Conservation (phyloP, 305 asterid species). For the Ilex paraguariensis region DNA sequence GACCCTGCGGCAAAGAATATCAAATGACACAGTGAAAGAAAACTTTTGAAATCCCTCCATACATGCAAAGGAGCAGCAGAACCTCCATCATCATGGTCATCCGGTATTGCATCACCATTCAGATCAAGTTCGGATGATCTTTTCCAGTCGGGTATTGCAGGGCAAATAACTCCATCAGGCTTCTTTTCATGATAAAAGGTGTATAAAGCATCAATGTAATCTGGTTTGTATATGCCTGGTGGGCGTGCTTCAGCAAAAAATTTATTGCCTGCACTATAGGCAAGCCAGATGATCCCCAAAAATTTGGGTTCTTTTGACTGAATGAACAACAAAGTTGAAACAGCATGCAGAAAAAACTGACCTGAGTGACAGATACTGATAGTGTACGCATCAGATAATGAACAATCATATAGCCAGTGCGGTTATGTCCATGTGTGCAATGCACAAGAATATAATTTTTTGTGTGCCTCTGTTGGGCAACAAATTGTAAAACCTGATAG, state of each 20-base stretch:
- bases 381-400: constrained; percentile 89
- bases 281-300: not conserved
- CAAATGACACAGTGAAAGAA: too few species aligned
- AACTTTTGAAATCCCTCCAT: constrained; percentile 9
- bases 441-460: constrained; percentile 82
- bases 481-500: constrained; percentile 46
- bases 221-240: constrained; percentile 96
- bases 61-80: constrained; percentile 54
- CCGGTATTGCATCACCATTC: constrained; percentile 92
- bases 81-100: constrained; percentile 84
- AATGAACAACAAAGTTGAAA: not conserved
- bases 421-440: constrained; percentile 98
- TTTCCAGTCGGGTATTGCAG: constrained; percentile 94
- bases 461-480: constrained; percentile 58
- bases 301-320: not conserved
- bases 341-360: constrained; percentile 18
- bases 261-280: constrained; percentile 61
- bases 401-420: constrained; percentile 93
- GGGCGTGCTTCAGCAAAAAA: constrained; percentile 86
- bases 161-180: constrained; percentile 76
- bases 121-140: constrained; percentile 86
- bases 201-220: constrained; percentile 84
- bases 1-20: too few species aligned
- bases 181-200: constrained; percentile 87
- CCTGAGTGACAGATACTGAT: constrained; percentile 79